Base-by-base conservation (phyloP, 148 eudicot species). In the Arctostaphylos glauca region DNA sequence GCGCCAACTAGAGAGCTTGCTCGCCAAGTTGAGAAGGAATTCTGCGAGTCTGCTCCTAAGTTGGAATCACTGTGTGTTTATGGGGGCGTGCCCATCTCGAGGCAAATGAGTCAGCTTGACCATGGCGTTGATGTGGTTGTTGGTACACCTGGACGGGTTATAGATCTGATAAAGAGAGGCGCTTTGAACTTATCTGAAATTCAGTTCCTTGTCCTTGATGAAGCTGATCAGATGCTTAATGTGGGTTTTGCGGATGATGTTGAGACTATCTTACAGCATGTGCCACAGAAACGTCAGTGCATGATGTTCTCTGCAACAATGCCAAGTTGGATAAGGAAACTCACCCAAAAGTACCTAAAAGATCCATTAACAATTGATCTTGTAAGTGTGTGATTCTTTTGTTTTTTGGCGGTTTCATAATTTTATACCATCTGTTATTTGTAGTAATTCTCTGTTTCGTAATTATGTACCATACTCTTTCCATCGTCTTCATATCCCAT, bases 211-310 rank as follows among this genome's bases (percentile, higher is more conserved):
- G 98, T 96, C 73, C 92, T 96, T 23, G 99, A 96, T 87, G 99
- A 96, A 90, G 99, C 99, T 80, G 99, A 96, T 91, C 99, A 96
- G 81, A 96, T 96, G 99, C 99, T 96, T 82, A 90, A 92, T 85
- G 98, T 96, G 76, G 99, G 99, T 44, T 96, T 96, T 88, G 94
- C 91, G 74, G 99, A 96, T 21, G 98, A 83, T 80, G 98, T 96
- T 85, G 99, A 96, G 85, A 87, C 86, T 67, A 96, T 96, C 77
- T 89, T 96, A 81, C 87, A 92, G 73, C 90, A 88, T 74, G 80
- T 94, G 79, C 92, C 92, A 50, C 83, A 84, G 83, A 84, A 91
- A 47, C 99, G 95, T 79, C 99, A 96, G 88, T 93, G 91, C 56
- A 47, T 96, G 94, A 94, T 96, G 98, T 96, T 96, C 82, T 96